These are phyloP conservation scores for Plasmodium cynomolgi DNA, from an alignment of 169 alveolate species.

Conservation along the genomic window DNA sequence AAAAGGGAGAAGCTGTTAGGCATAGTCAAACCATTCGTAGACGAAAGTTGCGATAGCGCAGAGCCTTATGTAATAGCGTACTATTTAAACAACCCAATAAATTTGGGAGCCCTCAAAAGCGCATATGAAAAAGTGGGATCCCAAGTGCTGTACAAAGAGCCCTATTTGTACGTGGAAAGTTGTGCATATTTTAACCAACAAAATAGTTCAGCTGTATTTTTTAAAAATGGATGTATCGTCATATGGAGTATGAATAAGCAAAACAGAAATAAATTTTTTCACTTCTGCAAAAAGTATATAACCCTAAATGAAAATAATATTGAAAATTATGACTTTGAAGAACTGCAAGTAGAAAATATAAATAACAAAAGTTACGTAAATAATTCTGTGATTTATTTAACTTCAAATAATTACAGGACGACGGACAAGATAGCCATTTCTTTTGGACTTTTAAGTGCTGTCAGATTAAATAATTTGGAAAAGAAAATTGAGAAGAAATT, in stretches of 20 bases:
- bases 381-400: conserved; percentile 67
- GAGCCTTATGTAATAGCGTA: conserved; percentile 69
- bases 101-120: conserved; percentile 32
- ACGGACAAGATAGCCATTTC: conserved; percentile 73
- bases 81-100: conserved; percentile 33
- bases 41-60: conserved; percentile 53
- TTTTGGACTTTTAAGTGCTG: conserved; percentile 70
- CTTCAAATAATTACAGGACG: conserved; percentile 30
- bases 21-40: conserved; percentile 48
- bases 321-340: conserved; percentile 67
- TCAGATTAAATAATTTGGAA: conserved; percentile 68
- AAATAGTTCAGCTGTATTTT: conserved; percentile 62
- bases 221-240: conserved; percentile 75
- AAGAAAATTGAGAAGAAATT: conserved; percentile 73
- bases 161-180: conserved; percentile 75
- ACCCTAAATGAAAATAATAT: background rate
- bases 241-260: conserved; percentile 73
- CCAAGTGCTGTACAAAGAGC: conserved; percentile 67
- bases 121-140: conserved; percentile 51
- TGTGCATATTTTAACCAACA: conserved; percentile 73
- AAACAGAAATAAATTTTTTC: conserved; percentile 38
- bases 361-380: conserved; percentile 58
- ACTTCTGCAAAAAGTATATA: conserved; percentile 17
- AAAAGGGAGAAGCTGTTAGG: conserved; percentile 62
- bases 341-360: conserved; percentile 68